phyloP scores from a whole-genome alignment of 1,284 basidiomycete genomes.

The Mycena citricolor region DNA sequence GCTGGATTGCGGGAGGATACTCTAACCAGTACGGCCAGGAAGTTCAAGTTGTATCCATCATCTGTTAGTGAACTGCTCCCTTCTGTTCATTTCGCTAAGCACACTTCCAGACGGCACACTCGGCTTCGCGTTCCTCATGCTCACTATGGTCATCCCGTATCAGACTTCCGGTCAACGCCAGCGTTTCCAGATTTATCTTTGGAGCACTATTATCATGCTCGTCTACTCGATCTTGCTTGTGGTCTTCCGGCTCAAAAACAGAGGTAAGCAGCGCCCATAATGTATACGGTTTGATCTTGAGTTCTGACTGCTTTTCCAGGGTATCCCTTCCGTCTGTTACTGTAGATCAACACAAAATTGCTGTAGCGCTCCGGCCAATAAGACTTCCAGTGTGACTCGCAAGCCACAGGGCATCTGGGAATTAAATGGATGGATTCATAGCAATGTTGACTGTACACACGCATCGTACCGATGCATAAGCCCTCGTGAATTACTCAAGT shows the following conservation, averaged over 20 bases:
- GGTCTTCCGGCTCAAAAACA: conserved; percentile 91
- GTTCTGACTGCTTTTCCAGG: conserved; percentile 39
- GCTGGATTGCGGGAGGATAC: conserved; percentile 88
- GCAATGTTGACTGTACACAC: no score
- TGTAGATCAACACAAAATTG: conserved; percentile 38
- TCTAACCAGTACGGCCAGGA: conserved; percentile 93
- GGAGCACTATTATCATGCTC: conserved; percentile 81
- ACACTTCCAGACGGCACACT: conserved; percentile 73
- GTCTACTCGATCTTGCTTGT: conserved; percentile 88
- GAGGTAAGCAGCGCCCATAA: conserved; percentile 46
- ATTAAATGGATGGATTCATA: no score
- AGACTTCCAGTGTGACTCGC: no score
- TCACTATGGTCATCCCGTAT: conserved; percentile 80
- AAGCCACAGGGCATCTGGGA: no score
- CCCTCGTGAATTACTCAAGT: no score
- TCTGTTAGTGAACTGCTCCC: conserved; percentile 66
- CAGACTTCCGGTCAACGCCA: conserved; percentile 78
- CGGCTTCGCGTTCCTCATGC: conserved; percentile 79
- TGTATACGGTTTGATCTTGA: conserved; percentile 7
- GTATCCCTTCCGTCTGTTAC: conserved; percentile 76
- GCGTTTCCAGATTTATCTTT: conserved; percentile 85
- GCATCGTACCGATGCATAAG: no score
- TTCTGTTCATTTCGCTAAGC: conserved; percentile 6
- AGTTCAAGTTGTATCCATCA: conserved; percentile 81
- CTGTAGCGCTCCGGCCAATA: no score